Percentiles rank a stretch among this genome's conserved stretches.
These are phyloP conservation scores for Leccinum broughii DNA, from an alignment of 768 basidiomycete genomes.

Conservation along the genomic window DNA sequence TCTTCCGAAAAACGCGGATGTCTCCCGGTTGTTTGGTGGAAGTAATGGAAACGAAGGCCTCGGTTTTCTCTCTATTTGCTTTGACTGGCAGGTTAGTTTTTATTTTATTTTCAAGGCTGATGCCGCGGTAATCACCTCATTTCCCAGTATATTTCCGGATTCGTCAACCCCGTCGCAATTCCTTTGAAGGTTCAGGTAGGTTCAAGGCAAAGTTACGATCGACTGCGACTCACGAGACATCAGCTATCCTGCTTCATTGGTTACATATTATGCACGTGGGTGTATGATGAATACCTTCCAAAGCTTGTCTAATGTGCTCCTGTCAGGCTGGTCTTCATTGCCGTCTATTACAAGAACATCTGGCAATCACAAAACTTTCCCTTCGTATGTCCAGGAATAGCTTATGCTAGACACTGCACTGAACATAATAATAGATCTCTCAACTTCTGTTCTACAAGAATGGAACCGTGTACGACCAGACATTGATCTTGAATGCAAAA, in stretches of 20 bases:
- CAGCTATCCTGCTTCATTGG: constrained; percentile 49
- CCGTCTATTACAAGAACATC: constrained; percentile 47
- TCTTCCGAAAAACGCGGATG: constrained; percentile 45
- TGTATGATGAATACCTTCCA: not conserved
- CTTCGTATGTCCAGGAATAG: constrained; percentile 42
- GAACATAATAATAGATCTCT: constrained; percentile 36
- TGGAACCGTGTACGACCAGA: constrained; percentile 53
- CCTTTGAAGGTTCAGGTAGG: constrained; percentile 51
- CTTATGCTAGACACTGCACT: not conserved
- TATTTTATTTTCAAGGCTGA: constrained; percentile 12
- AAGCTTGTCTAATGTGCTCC: constrained; percentile 1
- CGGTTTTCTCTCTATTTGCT: constrained; percentile 55
- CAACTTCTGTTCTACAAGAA: constrained; percentile 54
- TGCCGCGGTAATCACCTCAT: not conserved
- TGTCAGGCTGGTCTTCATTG: constrained; percentile 34
- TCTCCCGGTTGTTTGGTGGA: constrained; percentile 61
- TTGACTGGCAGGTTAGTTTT: constrained; percentile 58
- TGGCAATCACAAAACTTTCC: constrained; percentile 64
- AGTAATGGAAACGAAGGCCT: constrained; percentile 64
- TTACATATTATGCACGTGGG: constrained; percentile 52
- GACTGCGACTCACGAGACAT: not conserved
- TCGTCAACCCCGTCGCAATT: constrained; percentile 49
- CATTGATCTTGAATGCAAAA: constrained; percentile 51
- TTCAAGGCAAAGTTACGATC: not conserved
- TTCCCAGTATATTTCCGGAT: constrained; percentile 25